These are phyloP conservation scores for Fusarium algeriense DNA, from an alignment of 2,329 filamentous ascomycete species.

Conservation along the genomic window DNA sequence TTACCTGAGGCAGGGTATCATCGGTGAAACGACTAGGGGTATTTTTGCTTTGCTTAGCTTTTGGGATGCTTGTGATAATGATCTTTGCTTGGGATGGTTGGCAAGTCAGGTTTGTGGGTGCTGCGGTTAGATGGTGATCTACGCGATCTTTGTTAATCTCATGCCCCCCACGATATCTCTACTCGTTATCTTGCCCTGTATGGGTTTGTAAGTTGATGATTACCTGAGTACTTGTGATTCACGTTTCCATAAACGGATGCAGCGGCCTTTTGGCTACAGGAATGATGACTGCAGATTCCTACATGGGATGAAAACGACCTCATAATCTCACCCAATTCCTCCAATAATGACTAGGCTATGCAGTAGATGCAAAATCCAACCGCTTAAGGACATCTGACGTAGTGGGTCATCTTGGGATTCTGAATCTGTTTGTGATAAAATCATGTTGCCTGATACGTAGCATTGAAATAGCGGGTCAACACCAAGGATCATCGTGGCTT, in stretches of 20 bases:
- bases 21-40: not conserved
- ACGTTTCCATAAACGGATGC: not conserved
- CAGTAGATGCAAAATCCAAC: not conserved
- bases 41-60: not conserved
- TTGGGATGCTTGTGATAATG: not conserved
- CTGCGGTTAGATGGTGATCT: conserved; percentile 2
- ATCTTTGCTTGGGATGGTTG: not conserved
- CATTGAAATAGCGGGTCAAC: not conserved
- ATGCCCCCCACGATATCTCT: not conserved
- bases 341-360: not conserved
- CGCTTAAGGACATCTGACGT: rapidly evolving
- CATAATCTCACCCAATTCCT: not conserved
- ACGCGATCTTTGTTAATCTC: not conserved
- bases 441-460: not conserved
- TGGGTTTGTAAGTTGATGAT: not conserved
- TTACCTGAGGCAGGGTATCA: conserved; percentile 3
- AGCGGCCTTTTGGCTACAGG: not conserved
- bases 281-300: not conserved
- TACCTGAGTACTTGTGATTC: not conserved
- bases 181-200: not conserved
- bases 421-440: not conserved
- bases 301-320: not conserved
- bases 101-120: not conserved
- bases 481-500: not conserved
- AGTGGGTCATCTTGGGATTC: not conserved